Conservation (phyloP, 2,329 filamentous ascomycete species). For the Phialophora macrospora region DNA sequence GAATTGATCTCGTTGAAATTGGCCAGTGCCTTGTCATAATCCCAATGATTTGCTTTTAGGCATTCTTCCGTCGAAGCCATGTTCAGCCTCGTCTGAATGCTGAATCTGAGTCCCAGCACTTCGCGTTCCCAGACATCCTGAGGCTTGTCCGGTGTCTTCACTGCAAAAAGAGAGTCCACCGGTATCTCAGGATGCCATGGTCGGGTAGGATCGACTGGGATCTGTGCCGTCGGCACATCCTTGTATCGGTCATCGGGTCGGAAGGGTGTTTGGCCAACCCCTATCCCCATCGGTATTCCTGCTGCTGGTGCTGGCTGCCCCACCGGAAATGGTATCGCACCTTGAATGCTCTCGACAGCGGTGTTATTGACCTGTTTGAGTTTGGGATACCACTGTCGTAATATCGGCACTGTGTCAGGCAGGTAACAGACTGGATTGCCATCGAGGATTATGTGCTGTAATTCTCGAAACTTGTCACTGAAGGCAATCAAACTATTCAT, state of each 20-base stretch:
- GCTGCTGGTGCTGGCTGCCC: not conserved
- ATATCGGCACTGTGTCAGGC: conserved; percentile 67
- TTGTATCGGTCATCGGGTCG: conserved; percentile 73
- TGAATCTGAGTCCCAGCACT: conserved; percentile 72
- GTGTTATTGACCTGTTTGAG: conserved; percentile 76
- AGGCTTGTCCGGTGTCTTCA: conserved; percentile 50
- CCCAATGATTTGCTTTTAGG: conserved; percentile 77
- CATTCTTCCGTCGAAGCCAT: conserved; percentile 79
- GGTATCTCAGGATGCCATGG: conserved; percentile 35
- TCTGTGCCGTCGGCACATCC: conserved; percentile 65
- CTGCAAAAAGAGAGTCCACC: conserved; percentile 46
- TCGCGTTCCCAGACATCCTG: conserved; percentile 65
- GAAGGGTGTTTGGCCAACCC: conserved; percentile 9
- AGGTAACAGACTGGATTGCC: conserved; percentile 73
- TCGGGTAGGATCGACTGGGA: conserved; percentile 57
- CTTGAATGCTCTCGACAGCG: conserved; percentile 65
- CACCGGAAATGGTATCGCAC: conserved; percentile 4
- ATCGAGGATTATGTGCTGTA: conserved; percentile 79
- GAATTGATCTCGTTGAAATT: conserved; percentile 77
- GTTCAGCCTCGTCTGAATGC: conserved; percentile 79
- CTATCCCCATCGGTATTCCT: not conserved
- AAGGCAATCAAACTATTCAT: conserved; percentile 72
- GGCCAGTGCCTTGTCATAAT: conserved; percentile 73
- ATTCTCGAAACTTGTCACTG: conserved; percentile 75
- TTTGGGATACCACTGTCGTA: conserved; percentile 82